phyloP scores from a whole-genome alignment of 495 filamentous ascomycete species.

The Penicillium atrosanguineum region DNA sequence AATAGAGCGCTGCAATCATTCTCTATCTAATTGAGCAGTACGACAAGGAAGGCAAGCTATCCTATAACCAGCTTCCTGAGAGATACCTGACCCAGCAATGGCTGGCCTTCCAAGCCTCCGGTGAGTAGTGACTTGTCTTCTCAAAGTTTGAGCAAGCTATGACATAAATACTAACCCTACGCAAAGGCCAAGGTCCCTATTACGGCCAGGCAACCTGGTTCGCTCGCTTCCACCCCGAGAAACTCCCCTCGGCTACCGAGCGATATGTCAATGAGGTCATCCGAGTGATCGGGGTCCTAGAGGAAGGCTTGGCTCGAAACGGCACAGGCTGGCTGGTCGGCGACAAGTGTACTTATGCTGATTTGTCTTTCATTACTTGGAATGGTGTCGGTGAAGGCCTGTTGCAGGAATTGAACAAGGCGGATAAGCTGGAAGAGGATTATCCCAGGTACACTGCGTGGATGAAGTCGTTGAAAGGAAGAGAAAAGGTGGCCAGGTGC shows the following conservation, averaged over 20 bases:
- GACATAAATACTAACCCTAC: not conserved
- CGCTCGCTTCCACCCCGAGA: conserved; percentile 41
- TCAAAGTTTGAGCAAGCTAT: no score
- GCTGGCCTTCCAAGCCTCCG: conserved; percentile 41
- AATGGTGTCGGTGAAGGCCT: not conserved
- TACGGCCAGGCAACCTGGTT: conserved; percentile 44
- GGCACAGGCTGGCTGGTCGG: conserved; percentile 48
- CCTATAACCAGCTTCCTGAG: conserved; percentile 23
- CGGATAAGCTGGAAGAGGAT: not conserved
- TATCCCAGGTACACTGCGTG: not conserved
- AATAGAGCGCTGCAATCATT: conserved; percentile 25
- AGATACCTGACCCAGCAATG: conserved; percentile 32
- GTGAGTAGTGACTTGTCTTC: conserved; percentile 4
- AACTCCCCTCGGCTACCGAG: conserved; percentile 40
- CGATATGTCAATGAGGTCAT: conserved; percentile 48
- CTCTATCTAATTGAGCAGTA: conserved; percentile 37
- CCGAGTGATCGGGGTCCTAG: conserved; percentile 47
- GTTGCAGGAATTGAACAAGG: not conserved
- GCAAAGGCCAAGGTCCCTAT: conserved; percentile 34
- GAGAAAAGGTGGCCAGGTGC: conserved; percentile 2
- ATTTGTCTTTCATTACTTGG: conserved; percentile 48
- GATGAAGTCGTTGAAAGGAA: not conserved
- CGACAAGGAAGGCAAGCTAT: conserved; percentile 32
- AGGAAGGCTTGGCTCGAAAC: conserved; percentile 26
- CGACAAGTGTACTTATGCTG: conserved; percentile 48